Percentiles rank a stretch among this genome's conserved stretches.
Conservation (phyloP, 169 alveolate genomes). For the Condylostoma magnum region DNA sequence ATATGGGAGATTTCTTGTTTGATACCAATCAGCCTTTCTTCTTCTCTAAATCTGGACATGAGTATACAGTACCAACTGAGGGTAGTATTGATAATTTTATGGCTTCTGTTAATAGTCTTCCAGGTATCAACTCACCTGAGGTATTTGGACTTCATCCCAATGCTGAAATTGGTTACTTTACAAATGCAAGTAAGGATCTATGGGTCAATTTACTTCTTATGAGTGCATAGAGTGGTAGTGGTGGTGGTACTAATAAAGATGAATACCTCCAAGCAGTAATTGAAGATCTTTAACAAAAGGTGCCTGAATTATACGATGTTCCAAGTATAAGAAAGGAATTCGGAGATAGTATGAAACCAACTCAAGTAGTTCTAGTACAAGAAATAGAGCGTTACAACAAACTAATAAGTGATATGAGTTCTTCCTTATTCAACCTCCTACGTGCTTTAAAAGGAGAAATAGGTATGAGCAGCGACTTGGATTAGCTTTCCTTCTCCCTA, state of each 20-base stretch:
- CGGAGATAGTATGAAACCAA: conserved; percentile 84
- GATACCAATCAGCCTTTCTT: conserved; percentile 87
- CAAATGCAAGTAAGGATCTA: conserved; percentile 85
- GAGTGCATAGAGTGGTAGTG: conserved; percentile 71
- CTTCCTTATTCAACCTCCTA: conserved; percentile 67
- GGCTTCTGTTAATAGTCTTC: conserved; percentile 74
- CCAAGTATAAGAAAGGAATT: conserved; percentile 63
- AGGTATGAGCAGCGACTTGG: conserved; percentile 91
- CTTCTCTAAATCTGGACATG: conserved; percentile 78
- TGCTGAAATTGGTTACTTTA: conserved; percentile 92
- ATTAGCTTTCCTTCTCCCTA: conserved; percentile 80
- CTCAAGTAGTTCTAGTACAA: conserved; percentile 89
- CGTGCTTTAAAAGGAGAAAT: conserved; percentile 93
- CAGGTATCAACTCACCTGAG: conserved; percentile 82
- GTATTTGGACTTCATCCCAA: conserved; percentile 93
- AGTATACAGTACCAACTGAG: conserved; percentile 81
- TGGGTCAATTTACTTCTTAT: conserved; percentile 87
- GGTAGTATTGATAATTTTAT: conserved; percentile 67
- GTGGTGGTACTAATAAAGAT: conserved; percentile 76
- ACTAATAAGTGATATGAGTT: conserved; percentile 73
- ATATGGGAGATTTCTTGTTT: conserved; percentile 90
- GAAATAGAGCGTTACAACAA: conserved; percentile 88
- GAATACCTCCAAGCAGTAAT: conserved; percentile 31
- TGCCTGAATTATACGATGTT: conserved; percentile 79
- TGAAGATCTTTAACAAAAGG: conserved; percentile 58